These are phyloP conservation scores for Chytriomyces sp. DNA, from an alignment of 192 early-diverging fungal genomes.

Conservation along the genomic window DNA sequence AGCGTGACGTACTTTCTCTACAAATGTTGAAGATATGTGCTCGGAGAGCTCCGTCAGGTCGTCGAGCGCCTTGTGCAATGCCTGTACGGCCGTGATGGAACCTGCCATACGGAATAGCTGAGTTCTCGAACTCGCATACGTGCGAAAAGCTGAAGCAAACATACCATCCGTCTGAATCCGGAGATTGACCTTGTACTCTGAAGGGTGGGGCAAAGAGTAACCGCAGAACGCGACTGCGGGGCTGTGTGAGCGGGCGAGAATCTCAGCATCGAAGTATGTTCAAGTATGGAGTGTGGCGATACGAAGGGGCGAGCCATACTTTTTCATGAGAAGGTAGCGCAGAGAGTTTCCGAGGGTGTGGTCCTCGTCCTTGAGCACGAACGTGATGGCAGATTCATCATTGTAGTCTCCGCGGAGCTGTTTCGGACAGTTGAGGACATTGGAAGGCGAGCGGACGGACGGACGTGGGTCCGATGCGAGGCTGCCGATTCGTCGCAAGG, in stretches of 20 bases:
- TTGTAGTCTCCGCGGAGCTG: constrained; percentile 46
- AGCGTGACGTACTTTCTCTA: constrained; percentile 26
- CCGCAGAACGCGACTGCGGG: constrained; percentile 89
- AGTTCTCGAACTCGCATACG: not conserved
- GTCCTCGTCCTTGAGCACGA: constrained; percentile 89
- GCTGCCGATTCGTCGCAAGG: too few species aligned
- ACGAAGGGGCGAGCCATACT: constrained; percentile 56
- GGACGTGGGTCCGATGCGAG: too few species aligned
- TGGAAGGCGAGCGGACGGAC: not conserved
- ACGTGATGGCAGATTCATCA: constrained; percentile 82
- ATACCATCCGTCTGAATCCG: constrained; percentile 90
- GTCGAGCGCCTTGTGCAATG: constrained; percentile 83
- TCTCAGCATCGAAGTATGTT: not conserved
- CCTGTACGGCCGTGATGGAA: constrained; percentile 77
- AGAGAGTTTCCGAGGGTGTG: constrained; percentile 96
- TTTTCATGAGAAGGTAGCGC: constrained; percentile 93
- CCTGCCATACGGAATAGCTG: constrained; percentile 49
- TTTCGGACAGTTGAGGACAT: not conserved
- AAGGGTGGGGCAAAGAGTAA: constrained; percentile 97
- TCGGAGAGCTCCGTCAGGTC: constrained; percentile 76
- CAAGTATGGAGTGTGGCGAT: not conserved
- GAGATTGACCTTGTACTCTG: constrained; percentile 86
- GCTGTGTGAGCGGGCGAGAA: constrained; percentile 42
- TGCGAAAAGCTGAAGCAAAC: not conserved
- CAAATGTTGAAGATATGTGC: constrained; percentile 52